A percentile compares a stretch with the other conserved stretches of the same genome.
phyloP scores from a whole-genome alignment of 2,329 filamentous ascomycete genomes.

The Cladosporium sp. region DNA sequence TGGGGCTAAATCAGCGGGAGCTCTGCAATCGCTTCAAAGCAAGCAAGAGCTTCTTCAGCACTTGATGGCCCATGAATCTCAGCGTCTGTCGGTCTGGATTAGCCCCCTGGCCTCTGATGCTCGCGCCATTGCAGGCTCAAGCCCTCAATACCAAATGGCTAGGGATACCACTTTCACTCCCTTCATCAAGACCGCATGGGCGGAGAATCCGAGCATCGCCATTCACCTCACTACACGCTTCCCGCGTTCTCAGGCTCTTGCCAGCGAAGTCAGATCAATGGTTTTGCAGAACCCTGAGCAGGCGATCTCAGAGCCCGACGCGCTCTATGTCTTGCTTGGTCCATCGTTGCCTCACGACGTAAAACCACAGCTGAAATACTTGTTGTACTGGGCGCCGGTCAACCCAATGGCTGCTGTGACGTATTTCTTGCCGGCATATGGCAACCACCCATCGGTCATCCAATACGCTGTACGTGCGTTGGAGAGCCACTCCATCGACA shows the following conservation, averaged over 20 bases:
- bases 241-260: conserved; percentile 62
- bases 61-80: conserved; percentile 79
- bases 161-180: conserved; percentile 35
- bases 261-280: conserved; percentile 72
- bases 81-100: conserved; percentile 83
- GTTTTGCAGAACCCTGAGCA: conserved; percentile 80
- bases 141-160: conserved; percentile 37
- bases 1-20: conserved; percentile 44
- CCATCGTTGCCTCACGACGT: conserved; percentile 73
- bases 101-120: conserved; percentile 68
- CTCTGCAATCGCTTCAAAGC: conserved; percentile 62
- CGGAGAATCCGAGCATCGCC: conserved; percentile 79
- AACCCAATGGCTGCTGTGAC: conserved; percentile 92
- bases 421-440: conserved; percentile 86
- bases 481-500: conserved; percentile 90
- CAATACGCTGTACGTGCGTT: conserved; percentile 96
- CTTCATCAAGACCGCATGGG: conserved; percentile 79
- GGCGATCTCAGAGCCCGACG: conserved; percentile 75
- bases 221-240: conserved; percentile 80
- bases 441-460: conserved; percentile 85
- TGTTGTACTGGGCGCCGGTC: conserved; percentile 88
- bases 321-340: conserved; percentile 76
- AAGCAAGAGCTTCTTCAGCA: conserved; percentile 82
- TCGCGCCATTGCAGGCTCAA: conserved; percentile 17
- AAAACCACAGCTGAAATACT: conserved; percentile 81